Conservation (phyloP, 495 filamentous ascomycete genomes). For the Trichoderma asperelloides region DNA sequence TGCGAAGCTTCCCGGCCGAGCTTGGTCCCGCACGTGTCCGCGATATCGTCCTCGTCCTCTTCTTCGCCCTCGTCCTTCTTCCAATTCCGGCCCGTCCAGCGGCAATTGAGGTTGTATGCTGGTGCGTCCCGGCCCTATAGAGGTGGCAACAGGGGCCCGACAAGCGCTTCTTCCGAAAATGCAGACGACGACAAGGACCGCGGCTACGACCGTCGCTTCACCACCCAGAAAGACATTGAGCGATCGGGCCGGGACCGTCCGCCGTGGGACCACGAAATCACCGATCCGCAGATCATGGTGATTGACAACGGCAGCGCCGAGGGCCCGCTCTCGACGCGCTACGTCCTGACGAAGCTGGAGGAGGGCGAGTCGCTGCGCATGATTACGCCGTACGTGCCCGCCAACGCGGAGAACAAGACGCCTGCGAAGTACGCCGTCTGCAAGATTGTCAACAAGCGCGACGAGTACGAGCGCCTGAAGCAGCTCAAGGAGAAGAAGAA, state of each 20-base stretch:
- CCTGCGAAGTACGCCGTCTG: constrained; percentile 44
- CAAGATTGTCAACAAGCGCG: constrained; percentile 48
- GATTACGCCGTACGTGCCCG: constrained; percentile 32
- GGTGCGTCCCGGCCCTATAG: background rate
- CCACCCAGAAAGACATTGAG: background rate
- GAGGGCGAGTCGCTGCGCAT: constrained; percentile 47
- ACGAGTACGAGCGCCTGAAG: constrained; percentile 12
- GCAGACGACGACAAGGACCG: background rate
- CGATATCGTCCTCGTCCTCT: background rate
- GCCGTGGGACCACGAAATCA: constrained; percentile 48
- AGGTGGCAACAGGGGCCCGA: background rate
- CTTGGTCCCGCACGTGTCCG: background rate
- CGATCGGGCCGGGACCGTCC: constrained; percentile 7
- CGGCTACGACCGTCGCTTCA: background rate
- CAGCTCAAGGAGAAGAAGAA: constrained; percentile 19
- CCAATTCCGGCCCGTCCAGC: background rate
- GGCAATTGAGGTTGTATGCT: background rate
- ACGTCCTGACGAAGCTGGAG: constrained; percentile 42
- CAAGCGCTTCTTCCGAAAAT: background rate
- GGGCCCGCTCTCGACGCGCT: constrained; percentile 9
- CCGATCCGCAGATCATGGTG: constrained; percentile 40
- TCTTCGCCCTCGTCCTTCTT: background rate
- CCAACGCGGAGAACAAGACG: background rate
- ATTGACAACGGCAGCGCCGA: constrained; percentile 37
- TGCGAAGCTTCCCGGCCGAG: background rate